Conservation (phyloP, 2,329 filamentous ascomycete genomes). For the Penicillium paneum region DNA sequence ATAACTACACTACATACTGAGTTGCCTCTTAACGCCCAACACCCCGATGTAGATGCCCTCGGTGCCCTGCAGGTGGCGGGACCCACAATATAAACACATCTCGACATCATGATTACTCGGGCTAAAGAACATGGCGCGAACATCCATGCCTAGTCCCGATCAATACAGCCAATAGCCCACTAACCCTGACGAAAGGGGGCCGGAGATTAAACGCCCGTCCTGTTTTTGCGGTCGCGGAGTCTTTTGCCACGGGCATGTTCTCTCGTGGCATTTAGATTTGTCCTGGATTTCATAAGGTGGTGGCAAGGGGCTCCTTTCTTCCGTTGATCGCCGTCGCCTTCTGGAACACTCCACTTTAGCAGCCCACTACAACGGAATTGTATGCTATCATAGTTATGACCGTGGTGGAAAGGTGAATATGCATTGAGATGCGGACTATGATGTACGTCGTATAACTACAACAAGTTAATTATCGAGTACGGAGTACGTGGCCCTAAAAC, state of each 20-base stretch:
- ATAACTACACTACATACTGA: no score
- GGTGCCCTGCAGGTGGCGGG: conserved; percentile 19
- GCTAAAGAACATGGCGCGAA: background rate
- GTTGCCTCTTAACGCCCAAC: background rate
- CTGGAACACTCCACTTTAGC: conserved; percentile 4
- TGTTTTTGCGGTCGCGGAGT: background rate
- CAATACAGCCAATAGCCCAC: background rate
- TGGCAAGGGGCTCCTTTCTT: conserved; percentile 2
- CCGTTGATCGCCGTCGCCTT: conserved; percentile 1
- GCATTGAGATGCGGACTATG: background rate
- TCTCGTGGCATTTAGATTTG: no score
- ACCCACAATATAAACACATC: conserved; percentile 23
- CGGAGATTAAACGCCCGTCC: conserved; percentile 2
- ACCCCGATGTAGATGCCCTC: background rate
- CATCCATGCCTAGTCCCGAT: background rate
- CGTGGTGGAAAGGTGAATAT: background rate
- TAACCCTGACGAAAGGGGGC: background rate
- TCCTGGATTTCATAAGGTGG: background rate
- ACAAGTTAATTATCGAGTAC: no score
- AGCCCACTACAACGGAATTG: background rate
- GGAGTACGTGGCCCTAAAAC: background rate
- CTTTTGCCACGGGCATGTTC: background rate
- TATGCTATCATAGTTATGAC: background rate
- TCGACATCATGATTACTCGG: conserved; percentile 19
- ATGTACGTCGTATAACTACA: background rate